Evolutionary conservation across 106 monocot genomes (phyloP).

Genomic region (Acanthochlamys bracteata): DNA sequence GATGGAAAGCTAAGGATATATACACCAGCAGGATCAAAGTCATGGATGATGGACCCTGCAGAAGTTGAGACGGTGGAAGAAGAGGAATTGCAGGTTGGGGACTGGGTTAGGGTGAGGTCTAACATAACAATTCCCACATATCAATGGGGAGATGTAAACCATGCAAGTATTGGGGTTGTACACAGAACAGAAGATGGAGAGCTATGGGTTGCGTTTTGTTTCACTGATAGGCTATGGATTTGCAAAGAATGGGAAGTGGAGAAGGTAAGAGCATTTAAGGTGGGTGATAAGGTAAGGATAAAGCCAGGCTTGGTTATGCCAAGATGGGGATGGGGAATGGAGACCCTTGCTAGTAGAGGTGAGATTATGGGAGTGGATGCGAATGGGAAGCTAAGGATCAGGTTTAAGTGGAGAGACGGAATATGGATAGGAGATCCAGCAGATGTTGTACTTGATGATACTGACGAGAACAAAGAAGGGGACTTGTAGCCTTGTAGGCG

Average conservation of each 20-base stretch:
- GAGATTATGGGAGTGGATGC: conserved; percentile 90
- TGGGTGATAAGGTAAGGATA: conserved; percentile 75
- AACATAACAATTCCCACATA: conserved; percentile 58
- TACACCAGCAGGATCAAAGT: conserved; percentile 72
- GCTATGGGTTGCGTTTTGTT: conserved; percentile 82
- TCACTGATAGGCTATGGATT: conserved; percentile 75
- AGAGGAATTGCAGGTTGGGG: conserved; percentile 62
- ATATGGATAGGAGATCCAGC: conserved; percentile 96
- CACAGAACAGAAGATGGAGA: conserved; percentile 70
- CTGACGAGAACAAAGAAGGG: neutral
- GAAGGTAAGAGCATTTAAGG: conserved; percentile 66
- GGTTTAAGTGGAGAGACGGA: conserved; percentile 85
- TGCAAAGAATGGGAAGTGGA: conserved; percentile 89
- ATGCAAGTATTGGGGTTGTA: conserved; percentile 73
- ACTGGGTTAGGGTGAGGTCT: conserved; percentile 83
- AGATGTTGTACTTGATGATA: conserved; percentile 71
- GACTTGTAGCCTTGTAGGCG: conserved; percentile 10
- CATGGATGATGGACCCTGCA: conserved; percentile 90
- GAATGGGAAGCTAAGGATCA: conserved; percentile 87
- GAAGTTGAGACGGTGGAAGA: conserved; percentile 87
- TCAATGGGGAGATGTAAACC: conserved; percentile 93
- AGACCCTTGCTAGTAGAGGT: conserved; percentile 71
- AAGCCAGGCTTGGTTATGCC: conserved; percentile 58
- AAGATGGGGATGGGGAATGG: conserved; percentile 94
- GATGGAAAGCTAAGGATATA: conserved; percentile 90